Evolutionary conservation across 2,329 filamentous ascomycete genomes (phyloP), one percentile per base, ranked within the genome.

Genomic region (Clonostachys sp.): DNA sequence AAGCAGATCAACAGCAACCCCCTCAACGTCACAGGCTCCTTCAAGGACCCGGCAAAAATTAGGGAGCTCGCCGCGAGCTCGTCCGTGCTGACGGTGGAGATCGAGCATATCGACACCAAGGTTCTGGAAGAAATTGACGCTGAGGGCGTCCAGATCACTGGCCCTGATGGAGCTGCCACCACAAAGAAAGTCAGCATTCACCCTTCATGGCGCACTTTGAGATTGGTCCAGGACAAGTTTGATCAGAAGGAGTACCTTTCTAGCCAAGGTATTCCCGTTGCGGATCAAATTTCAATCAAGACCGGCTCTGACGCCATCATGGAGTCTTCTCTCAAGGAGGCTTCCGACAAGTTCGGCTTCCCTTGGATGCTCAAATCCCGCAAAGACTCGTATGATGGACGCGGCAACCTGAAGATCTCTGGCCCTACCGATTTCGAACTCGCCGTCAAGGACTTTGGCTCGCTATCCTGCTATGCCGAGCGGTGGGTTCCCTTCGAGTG

Each of bases 361-460:
- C 92, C 92, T 1, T 87, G 88, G 63, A 96, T 96, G 90, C 75
- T 97, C 53, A 97, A 97, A 74, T 86, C 89, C 7, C 82, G 89
- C 58, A 95, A 87, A 52, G 87, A 91, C 56, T 92, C 91, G 12
- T 97, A 96, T 60, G 92, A 97, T 64, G 92, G 92, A n/a, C 79
- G 89, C 18, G 84, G 84, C 57, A 83, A 83, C 68, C 74, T 78
- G 60, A 76, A 75, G 55, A 67, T 83, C 24, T 55, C 58, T 9
- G 62, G 65, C 16, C 60, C 64, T 0, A 64, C 63, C 12, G 77
- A 82, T 49, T 65, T 80, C 49, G 75, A 80, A 18, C 73, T 74
- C n/a, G 91, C 89, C 0, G 71, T 89, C 17, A 70, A 84, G 49
- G 81, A 83, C 2, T 77, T 97, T 44, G 83, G 83, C 40, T 80